Conservation (phyloP, 345 rosid genomes). For the Stellera chamaejasme region DNA sequence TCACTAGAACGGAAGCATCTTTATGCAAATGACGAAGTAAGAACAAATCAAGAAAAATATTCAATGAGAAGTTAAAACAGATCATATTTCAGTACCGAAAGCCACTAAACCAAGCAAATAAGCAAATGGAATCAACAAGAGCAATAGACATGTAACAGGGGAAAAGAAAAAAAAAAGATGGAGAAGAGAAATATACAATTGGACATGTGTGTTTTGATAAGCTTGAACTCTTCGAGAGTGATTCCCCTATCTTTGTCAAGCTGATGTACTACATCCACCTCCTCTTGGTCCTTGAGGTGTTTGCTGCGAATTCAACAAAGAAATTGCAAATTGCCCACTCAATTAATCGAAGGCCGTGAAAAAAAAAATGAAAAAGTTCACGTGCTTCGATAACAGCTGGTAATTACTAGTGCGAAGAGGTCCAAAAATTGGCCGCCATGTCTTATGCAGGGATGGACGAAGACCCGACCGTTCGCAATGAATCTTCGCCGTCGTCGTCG, state of each 20-base stretch:
- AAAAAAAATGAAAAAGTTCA: neutral
- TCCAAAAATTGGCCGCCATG: conserved; percentile 98
- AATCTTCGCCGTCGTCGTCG: too few relatives aligned
- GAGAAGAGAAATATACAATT: conserved; percentile 34
- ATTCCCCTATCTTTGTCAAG: conserved; percentile 75
- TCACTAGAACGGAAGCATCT: too few relatives aligned
- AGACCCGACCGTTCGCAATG: neutral
- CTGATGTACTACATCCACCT: conserved; percentile 63
- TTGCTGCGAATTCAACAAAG: conserved; percentile 37
- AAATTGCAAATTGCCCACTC: neutral
- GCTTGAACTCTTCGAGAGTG: conserved; percentile 78
- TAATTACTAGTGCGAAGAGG: conserved; percentile 69
- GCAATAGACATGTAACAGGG: neutral
- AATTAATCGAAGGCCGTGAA: neutral
- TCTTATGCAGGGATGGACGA: conserved; percentile 2
- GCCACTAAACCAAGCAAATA: neutral
- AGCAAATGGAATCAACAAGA: neutral
- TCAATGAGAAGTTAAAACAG: too few relatives aligned
- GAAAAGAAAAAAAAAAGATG: neutral
- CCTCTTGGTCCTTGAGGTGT: conserved; percentile 82
- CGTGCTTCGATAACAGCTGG: neutral
- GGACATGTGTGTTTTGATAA: conserved; percentile 81
- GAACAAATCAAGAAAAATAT: too few relatives aligned
- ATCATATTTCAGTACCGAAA: neutral
- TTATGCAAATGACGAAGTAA: too few relatives aligned